phyloP scores from a whole-genome alignment of 768 basidiomycete genomes.

The Chlorophyllum brunneum region DNA sequence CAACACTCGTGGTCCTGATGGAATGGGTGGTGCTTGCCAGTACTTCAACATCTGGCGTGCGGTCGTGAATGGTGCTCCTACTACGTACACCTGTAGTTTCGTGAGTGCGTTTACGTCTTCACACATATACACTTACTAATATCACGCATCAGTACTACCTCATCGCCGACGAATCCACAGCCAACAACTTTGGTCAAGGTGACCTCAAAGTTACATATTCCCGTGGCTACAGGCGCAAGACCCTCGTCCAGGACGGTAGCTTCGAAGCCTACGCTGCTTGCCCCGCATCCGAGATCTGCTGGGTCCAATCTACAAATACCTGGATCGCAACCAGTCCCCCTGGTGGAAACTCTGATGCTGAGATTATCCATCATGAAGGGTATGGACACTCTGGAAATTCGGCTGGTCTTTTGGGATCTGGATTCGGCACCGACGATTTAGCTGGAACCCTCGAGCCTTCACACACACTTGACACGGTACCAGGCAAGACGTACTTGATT shows the following conservation, averaged over 20 bases:
- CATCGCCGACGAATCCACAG: constrained; percentile 38
- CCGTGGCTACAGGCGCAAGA: constrained; percentile 40
- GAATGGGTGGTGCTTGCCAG: constrained; percentile 40
- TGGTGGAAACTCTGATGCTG: constrained; percentile 37
- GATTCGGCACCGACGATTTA: constrained; percentile 30
- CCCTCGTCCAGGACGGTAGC: constrained; percentile 35
- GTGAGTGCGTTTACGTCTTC: constrained; percentile 22
- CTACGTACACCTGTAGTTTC: constrained; percentile 47
- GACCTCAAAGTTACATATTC: constrained; percentile 42
- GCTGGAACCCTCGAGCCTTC: constrained; percentile 35
- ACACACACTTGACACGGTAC: constrained; percentile 28
- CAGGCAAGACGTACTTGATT: constrained; percentile 35
- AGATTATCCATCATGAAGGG: constrained; percentile 36
- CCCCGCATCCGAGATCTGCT: constrained; percentile 33
- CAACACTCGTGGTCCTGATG: constrained; percentile 38
- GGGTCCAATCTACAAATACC: constrained; percentile 27
- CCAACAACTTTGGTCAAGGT: constrained; percentile 44
- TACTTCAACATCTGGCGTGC: constrained; percentile 56
- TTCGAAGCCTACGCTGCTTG: constrained; percentile 40
- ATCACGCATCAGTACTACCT: constrained; percentile 35
- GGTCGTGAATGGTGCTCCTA: constrained; percentile 40
- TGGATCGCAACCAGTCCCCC: constrained; percentile 37
- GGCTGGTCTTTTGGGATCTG: constrained; percentile 41
- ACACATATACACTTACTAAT: not conserved
- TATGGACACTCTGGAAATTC: constrained; percentile 39